Evolutionary conservation across 208 protist species (phyloP).

Genomic region (Trichomonas tenax): DNA sequence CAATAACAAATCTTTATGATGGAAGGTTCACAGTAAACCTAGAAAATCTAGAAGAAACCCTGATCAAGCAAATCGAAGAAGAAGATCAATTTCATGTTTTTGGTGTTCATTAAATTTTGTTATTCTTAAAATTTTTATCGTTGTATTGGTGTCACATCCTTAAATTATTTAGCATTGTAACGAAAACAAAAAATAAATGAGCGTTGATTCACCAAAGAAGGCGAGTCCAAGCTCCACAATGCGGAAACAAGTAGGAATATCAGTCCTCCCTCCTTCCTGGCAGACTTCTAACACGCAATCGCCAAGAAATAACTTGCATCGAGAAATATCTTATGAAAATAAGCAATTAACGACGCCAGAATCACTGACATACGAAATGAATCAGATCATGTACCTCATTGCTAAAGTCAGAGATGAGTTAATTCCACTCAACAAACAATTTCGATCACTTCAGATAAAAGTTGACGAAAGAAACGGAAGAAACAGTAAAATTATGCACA

Average conservation of each 20-base stretch:
- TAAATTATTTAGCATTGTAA: too few relatives aligned
- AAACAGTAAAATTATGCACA: neutral
- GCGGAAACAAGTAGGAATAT: neutral
- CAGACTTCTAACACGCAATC: neutral
- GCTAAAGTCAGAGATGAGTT: neutral
- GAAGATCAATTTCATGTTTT: too few relatives aligned
- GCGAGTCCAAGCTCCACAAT: neutral
- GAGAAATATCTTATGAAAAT: neutral
- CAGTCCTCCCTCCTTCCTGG: neutral
- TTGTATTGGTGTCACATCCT: too few relatives aligned
- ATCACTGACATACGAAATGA: neutral
- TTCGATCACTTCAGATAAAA: neutral
- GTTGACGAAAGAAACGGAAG: neutral
- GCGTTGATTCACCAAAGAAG: neutral
- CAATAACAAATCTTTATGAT: too few relatives aligned
- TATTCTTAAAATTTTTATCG: too few relatives aligned
- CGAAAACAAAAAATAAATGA: too few relatives aligned
- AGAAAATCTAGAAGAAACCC: too few relatives aligned
- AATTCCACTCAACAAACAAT: neutral
- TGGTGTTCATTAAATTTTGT: too few relatives aligned
- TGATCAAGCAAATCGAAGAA: too few relatives aligned
- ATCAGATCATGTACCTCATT: neutral
- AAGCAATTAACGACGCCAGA: neutral
- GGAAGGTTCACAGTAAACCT: too few relatives aligned
- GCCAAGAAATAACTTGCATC: neutral